Evolutionary conservation across 805 yeast species (phyloP), one percentile per base, ranked within the genome.

Genomic region (Starmerella bacillaris): DNA sequence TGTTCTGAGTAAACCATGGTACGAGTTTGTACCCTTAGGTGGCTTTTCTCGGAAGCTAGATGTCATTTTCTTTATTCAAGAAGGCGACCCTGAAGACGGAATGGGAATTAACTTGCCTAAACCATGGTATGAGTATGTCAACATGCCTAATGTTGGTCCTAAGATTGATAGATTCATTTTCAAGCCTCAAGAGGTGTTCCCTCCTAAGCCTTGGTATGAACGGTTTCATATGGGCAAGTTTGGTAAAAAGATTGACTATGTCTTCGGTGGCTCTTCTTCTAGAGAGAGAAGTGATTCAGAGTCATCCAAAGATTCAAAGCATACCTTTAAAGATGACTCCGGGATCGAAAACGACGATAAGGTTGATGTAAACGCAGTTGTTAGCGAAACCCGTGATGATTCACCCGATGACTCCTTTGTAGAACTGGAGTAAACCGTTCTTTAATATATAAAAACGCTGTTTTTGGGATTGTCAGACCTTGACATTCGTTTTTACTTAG

Each of bases 191-290:
- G 32, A 29, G 32, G 32, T 29, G 7, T 12, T 29, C 19, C 18
- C 19, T 5, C 22, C 21, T 8, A 29, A 29, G 14, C 32, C 22
- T 5, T 60, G 74, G 2, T 66, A 78, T 15, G 31, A 28, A 18
- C 5, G 36, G 14, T 14, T 33, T 8, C 32, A 33, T 27, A 27
- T 28, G 19, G 16, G 21, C 6, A 5, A 14, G 8, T 14, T 29
- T 18, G 32, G 32, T 6, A 6, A 14, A 8, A 19, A 19, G 21
- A 29, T 29, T 17, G 32, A 29, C 21, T 8, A 29, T 7, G 5
- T 7, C 6, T 8, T 29, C 5, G 22, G 22, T 5, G 32, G 32
- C 14, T 6, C 16, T 18, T 5, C 22, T 7, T n/a, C 16, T 22
- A 14, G 22, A 8, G 32, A 29, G 21, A 22, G n/a, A n/a, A 22